These are phyloP conservation scores for Chrysanthemum seticuspe DNA, from an alignment of 129 eudicot species.

Conservation along the genomic window DNA sequence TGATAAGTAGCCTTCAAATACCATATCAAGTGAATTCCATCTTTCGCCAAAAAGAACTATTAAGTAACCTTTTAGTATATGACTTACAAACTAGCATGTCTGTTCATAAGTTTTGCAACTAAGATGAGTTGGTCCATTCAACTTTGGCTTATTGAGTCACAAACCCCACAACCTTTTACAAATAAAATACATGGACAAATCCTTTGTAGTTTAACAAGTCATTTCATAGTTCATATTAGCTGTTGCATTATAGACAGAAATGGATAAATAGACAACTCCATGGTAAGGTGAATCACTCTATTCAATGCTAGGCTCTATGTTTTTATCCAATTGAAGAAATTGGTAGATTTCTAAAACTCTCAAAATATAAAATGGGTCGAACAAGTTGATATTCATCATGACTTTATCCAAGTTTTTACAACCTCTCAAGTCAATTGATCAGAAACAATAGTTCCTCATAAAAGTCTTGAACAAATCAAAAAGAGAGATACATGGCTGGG, in stretches of 20 bases:
- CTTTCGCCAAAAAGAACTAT: background rate
- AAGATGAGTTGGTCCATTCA: too few species aligned
- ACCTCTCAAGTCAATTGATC: background rate
- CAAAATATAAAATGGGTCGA: background rate
- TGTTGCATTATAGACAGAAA: too few species aligned
- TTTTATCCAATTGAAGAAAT: background rate
- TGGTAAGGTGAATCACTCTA: too few species aligned
- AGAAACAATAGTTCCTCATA: background rate
- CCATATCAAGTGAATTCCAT: background rate
- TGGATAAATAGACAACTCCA: too few species aligned
- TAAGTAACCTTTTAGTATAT: background rate
- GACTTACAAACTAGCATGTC: background rate
- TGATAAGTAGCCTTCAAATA: background rate
- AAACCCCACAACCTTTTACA: too few species aligned
- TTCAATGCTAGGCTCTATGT: too few species aligned
- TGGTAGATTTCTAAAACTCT: background rate
- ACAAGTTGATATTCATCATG: background rate
- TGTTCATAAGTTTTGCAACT: too few species aligned
- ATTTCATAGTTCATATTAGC: too few species aligned
- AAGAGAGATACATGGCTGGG: background rate
- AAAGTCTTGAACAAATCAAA: background rate
- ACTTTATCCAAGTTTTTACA: background rate
- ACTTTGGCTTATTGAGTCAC: too few species aligned
- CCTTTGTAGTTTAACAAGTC: background rate
- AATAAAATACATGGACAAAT: too few species aligned